phyloP scores from a whole-genome alignment of 768 basidiomycete genomes.

The Leccinum variicolor region DNA sequence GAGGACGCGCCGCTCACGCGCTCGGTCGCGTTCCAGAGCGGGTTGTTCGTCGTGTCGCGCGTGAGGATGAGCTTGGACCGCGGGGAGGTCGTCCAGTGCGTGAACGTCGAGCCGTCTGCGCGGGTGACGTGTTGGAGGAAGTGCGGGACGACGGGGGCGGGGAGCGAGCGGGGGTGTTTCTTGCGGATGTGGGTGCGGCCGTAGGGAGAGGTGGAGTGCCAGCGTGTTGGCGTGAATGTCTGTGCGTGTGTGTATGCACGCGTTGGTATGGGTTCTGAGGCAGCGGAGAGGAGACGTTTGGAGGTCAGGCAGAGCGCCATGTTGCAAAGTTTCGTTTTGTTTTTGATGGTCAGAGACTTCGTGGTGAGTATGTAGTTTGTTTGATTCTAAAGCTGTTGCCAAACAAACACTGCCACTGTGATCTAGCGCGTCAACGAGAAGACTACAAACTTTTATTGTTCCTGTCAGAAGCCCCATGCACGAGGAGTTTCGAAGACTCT shows the following conservation, averaged over 20 bases:
- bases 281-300: constrained; percentile 10
- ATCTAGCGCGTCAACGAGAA: no score
- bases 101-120: constrained; percentile 86
- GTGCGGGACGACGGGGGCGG: constrained; percentile 81
- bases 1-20: constrained; percentile 48
- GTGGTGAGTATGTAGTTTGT: constrained; percentile 3
- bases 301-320: constrained; percentile 15
- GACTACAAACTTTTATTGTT: no score
- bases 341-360: neutral
- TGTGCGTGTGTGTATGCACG: constrained; percentile 14
- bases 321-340: neutral
- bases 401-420: constrained; percentile 10
- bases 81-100: constrained; percentile 87
- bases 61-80: constrained; percentile 72
- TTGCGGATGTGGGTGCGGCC: constrained; percentile 83
- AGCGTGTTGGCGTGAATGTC: constrained; percentile 25
- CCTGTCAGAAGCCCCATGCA: no score
- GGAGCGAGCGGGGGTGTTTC: constrained; percentile 61
- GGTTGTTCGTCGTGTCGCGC: constrained; percentile 86
- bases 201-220: constrained; percentile 72
- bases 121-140: constrained; percentile 84
- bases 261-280: neutral
- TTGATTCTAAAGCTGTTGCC: constrained; percentile 21
- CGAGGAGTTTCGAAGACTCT: no score
- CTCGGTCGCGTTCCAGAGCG: constrained; percentile 74